Conservation (phyloP, 1,284 basidiomycete species). For the Tremellales sp. region DNA sequence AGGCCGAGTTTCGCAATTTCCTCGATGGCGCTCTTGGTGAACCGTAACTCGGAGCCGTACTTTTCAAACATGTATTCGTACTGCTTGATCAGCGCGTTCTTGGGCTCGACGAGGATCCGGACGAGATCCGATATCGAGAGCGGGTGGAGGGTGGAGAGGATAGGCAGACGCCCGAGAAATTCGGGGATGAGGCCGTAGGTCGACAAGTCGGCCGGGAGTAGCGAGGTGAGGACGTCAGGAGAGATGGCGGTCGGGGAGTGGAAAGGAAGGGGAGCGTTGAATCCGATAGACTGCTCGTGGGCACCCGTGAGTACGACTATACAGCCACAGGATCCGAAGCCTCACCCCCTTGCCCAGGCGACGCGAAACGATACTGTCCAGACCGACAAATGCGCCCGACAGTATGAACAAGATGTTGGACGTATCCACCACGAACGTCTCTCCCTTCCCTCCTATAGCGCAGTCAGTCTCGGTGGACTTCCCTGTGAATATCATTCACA, state of each 20-base stretch:
- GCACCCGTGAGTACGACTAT: constrained; percentile 5
- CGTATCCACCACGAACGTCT: constrained; percentile 49
- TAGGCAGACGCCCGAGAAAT: constrained; percentile 84
- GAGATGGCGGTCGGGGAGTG: constrained; percentile 4
- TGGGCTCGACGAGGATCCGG: constrained; percentile 85
- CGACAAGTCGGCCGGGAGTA: constrained; percentile 66
- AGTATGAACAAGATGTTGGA: constrained; percentile 86
- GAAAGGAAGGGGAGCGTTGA: constrained; percentile 63
- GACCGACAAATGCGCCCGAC: constrained; percentile 89
- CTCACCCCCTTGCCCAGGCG: constrained; percentile 77
- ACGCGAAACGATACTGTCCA: constrained; percentile 75
- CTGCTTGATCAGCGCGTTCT: constrained; percentile 83
- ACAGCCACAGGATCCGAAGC: constrained; percentile 13
- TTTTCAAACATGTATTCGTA: constrained; percentile 69
- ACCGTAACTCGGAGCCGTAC: constrained; percentile 43
- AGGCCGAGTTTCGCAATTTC: constrained; percentile 74
- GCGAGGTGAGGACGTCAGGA: constrained; percentile 15
- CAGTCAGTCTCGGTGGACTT: constrained; percentile 4
- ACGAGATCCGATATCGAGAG: constrained; percentile 71
- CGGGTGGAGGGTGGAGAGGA: constrained; percentile 74
- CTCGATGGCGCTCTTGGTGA: constrained; percentile 47
- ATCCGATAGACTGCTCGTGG: constrained; percentile 70
- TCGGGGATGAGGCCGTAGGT: constrained; percentile 93
- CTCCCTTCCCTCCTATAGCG: constrained; percentile 37
- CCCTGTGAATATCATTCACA: constrained; percentile 2